A percentile compares a stretch with the other conserved stretches of the same genome.
phyloP scores from a whole-genome alignment of 2,329 filamentous ascomycete species.

The Diplodia mutila region DNA sequence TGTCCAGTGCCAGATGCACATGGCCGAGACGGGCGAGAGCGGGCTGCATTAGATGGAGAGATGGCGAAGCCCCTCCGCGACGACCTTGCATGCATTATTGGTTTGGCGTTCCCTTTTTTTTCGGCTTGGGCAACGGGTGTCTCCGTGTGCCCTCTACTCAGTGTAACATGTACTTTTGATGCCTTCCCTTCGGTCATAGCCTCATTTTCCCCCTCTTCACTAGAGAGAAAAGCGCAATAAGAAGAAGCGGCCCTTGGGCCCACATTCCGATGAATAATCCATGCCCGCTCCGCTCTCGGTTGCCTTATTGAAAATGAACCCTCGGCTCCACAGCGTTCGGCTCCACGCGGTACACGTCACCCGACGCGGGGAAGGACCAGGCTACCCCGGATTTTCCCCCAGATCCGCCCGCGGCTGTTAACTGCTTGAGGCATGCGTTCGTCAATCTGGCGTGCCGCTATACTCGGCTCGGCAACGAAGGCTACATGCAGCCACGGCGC shows the following conservation, averaged over 20 bases:
- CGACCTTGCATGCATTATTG: background rate
- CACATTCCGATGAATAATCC: background rate
- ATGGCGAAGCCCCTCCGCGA: background rate
- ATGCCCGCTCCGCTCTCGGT: background rate
- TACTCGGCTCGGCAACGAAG: background rate
- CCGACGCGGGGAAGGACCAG: slow-evolving; percentile 2
- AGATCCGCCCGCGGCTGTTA: background rate
- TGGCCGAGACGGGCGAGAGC: slow-evolving; percentile 45
- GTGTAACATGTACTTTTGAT: no score
- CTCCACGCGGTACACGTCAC: slow-evolving; percentile 20
- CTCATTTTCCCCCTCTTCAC: no score
- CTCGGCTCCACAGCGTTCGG: slow-evolving; percentile 3
- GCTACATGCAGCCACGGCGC: background rate
- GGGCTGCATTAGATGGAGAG: slow-evolving; percentile 35
- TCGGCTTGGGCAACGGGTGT: no score
- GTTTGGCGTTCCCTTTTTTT: background rate
- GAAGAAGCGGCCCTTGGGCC: background rate
- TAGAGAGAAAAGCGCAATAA: no score
- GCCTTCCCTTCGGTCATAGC: no score
- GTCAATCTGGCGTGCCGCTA: background rate
- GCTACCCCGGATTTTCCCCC: slow-evolving; percentile 19
- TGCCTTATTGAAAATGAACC: no score
- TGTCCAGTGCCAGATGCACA: slow-evolving; percentile 43
- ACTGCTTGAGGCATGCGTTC: background rate
- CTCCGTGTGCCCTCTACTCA: no score